Evolutionary conservation across 805 yeast species (phyloP).

Genomic region (Barnettozyma sp.): DNA sequence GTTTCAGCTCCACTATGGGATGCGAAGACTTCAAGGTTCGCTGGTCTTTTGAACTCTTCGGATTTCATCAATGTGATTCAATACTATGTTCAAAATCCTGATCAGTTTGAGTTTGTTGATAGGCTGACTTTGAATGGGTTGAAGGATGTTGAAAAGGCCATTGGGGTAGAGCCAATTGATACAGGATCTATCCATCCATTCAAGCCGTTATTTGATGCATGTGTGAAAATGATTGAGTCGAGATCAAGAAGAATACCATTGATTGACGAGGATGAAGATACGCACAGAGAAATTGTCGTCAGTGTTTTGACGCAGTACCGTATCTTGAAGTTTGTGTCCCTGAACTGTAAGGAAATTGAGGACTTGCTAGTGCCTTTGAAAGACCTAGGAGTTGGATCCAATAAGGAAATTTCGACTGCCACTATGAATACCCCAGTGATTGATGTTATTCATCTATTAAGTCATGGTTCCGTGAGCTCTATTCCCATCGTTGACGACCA

Average conservation of each 20-base stretch:
- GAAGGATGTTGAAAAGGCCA: conserved; percentile 77
- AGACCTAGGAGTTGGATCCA: conserved; percentile 60
- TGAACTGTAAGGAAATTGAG: conserved; percentile 91
- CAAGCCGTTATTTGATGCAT: conserved; percentile 83
- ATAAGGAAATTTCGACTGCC: conserved; percentile 59
- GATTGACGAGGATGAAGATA: conserved; percentile 89
- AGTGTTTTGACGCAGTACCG: conserved; percentile 94
- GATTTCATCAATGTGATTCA: conserved; percentile 95
- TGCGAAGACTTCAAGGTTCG: conserved; percentile 79
- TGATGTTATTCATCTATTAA: conserved; percentile 80
- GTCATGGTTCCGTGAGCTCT: conserved; percentile 78
- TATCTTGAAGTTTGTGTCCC: conserved; percentile 88
- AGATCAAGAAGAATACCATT: conserved; percentile 91
- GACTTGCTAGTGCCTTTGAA: conserved; percentile 70
- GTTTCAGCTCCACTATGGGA: conserved; percentile 98
- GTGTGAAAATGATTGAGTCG: conserved; percentile 82
- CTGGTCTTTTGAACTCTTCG: conserved; percentile 85
- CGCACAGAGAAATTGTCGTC: conserved; percentile 90
- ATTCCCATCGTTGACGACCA: conserved; percentile 86
- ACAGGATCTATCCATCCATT: conserved; percentile 87
- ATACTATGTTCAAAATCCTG: conserved; percentile 85
- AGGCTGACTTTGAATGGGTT: conserved; percentile 78
- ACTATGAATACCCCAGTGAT: conserved; percentile 88
- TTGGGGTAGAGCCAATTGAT: conserved; percentile 82
- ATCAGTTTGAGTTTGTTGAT: conserved; percentile 81